Base-by-base conservation (phyloP, 179 eudicot genomes). In the Monotropa hypopitys region DNA sequence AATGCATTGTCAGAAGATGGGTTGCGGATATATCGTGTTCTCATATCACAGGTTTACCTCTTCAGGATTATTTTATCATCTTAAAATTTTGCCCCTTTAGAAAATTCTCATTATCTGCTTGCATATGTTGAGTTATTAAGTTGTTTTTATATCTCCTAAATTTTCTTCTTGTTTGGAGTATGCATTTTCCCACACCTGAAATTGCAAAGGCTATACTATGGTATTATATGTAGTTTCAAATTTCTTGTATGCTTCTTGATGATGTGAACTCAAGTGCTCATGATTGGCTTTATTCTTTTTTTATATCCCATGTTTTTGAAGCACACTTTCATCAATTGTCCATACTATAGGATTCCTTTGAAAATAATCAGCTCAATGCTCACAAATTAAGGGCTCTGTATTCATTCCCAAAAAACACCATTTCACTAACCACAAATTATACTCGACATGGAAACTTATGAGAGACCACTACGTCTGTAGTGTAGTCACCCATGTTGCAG, bases 1-100 rank as follows among this genome's bases (percentile, higher is more conserved):
- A 85, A 75, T 62, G 77, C 81, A 43, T 77, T 84, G 40, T 77
- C 85, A 47, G 90, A 87, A 47, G 76, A 80, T 80, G 90, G 93
- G 72, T 76, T 81, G 76, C 85, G 73, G 65, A 88, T 92, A 32
- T 86, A 84, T 79, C 71, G 83, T 69, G 77, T 83, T 78, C 88
- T 92, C 4, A 50, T 11, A 35, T 70, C 38, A 16, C 21, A 26
- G n/a, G 38, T 61, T 61, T 61, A 28, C 38, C 43, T 33, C 70
- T 33, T 16, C 5, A 65, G 23, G 43, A 33, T 65, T 65, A 65
- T 11, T 33, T 33, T 65, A 4, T 16, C 43, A 43, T 65, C 57
- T 54, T 4, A 32, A 12, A 32, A 33, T 62, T 5, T 62, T 28
- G 20, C 13, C 20, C 68, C 40, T 30, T 13, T 5, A 13, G 33